A percentile compares a stretch with the other conserved stretches of the same genome.
These are phyloP conservation scores for Botrytis byssoidea DNA, from an alignment of 2,329 filamentous ascomycete genomes.

Conservation along the genomic window DNA sequence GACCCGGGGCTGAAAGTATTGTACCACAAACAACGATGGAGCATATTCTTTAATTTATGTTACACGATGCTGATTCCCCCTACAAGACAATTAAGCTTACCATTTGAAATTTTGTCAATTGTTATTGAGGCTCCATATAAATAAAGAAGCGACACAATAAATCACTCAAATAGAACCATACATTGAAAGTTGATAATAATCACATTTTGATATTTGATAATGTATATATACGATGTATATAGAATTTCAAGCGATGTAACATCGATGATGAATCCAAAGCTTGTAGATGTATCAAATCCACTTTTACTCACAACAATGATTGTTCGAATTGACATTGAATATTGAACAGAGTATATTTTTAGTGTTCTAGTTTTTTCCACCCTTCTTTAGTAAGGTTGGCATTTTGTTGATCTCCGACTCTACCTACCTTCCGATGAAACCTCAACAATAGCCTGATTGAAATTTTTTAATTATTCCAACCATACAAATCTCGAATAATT, in stretches of 20 bases:
- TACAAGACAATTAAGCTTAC: not conserved
- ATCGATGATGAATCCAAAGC: not conserved
- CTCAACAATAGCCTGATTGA: slow-evolving; percentile 2
- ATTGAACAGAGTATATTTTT: not conserved
- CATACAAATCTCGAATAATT: not conserved
- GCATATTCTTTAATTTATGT: not conserved
- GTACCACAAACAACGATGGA: not conserved
- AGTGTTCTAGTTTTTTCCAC: not conserved
- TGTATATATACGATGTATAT: not conserved
- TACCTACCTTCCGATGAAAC: not conserved
- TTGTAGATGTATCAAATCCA: not conserved
- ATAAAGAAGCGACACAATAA: not conserved
- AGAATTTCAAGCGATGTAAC: not conserved
- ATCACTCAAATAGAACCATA: not conserved
- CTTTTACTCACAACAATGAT: not conserved
- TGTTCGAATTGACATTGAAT: not conserved
- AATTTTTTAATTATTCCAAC: not conserved
- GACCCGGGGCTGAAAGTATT: slow-evolving; percentile 3
- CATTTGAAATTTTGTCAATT: not conserved
- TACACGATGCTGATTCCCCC: not conserved
- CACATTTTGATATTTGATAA: not conserved
- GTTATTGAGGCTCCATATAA: not conserved
- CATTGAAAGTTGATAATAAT: not conserved
- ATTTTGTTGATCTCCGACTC: not conserved
- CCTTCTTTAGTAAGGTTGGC: not conserved